Evolutionary conservation across 1,139 yeast genomes (phyloP).

Genomic region (Geotrichum reessii): DNA sequence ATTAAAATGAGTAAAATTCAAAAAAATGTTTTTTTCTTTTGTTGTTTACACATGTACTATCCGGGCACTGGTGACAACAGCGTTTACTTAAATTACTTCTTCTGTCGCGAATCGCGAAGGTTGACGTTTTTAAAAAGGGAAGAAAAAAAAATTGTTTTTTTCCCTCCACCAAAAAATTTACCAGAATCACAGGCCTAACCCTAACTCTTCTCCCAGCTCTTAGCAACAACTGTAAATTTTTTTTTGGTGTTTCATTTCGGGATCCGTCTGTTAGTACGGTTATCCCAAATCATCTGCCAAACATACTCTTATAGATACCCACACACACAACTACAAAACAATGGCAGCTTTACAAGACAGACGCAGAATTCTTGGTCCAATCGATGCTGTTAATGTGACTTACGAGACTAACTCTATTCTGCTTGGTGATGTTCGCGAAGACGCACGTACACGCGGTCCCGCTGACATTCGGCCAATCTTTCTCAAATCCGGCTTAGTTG

Average conservation of each 20-base stretch:
- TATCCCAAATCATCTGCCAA: no score
- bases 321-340: neutral
- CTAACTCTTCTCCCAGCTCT: neutral
- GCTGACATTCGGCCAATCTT: conserved; percentile 24
- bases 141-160: no score
- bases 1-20: no score
- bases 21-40: neutral
- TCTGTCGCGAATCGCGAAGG: neutral
- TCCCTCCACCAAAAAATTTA: neutral
- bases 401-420: conserved; percentile 13
- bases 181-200: neutral
- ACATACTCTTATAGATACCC: no score
- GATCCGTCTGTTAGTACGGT: neutral
- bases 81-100: neutral
- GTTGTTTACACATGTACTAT: neutral
- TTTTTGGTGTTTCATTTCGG: neutral
- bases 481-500: conserved; percentile 56
- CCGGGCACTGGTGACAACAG: neutral
- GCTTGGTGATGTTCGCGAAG: conserved; percentile 5
- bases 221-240: neutral
- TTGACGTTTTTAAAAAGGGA: neutral
- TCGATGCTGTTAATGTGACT: conserved; percentile 31
- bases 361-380: conserved; percentile 38
- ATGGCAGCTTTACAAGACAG: conserved; percentile 28
- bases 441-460: neutral